A percentile compares a stretch with the other conserved stretches of the same genome.
These are phyloP conservation scores for Kodamaea jinghongensis DNA, from an alignment of 805 yeast species.

Conservation along the genomic window DNA sequence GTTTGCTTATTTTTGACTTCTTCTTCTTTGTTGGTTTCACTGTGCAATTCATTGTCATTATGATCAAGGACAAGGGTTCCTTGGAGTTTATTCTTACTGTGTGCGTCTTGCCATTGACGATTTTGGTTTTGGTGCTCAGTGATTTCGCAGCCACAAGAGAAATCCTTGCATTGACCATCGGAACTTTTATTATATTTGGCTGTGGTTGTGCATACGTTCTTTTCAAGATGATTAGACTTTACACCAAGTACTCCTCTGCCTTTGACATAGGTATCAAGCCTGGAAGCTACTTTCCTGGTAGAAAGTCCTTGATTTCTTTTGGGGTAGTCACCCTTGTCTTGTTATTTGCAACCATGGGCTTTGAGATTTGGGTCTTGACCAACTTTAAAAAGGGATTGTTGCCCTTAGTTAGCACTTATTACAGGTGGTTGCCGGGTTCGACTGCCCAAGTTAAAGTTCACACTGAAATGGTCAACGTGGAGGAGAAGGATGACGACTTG, in stretches of 20 bases:
- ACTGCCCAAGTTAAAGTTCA: background rate
- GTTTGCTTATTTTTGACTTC: constrained; percentile 38
- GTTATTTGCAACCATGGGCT: constrained; percentile 31
- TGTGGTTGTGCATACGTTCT: constrained; percentile 45
- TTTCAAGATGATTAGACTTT: constrained; percentile 46
- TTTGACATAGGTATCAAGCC: constrained; percentile 25
- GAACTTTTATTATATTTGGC: constrained; percentile 29
- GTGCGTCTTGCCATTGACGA: constrained; percentile 43
- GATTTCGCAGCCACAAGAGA: constrained; percentile 39
- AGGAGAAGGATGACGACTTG: constrained; percentile 7
- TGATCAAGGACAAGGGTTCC: constrained; percentile 33
- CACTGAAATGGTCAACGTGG: background rate
- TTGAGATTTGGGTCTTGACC: constrained; percentile 14
- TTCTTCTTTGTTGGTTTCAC: constrained; percentile 52
- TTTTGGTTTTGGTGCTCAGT: constrained; percentile 35
- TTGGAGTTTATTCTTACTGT: constrained; percentile 47
- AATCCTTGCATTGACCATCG: constrained; percentile 20
- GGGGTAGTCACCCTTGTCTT: constrained; percentile 43
- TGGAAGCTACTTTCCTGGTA: constrained; percentile 42
- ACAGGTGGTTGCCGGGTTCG: constrained; percentile 10
- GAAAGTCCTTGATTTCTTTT: constrained; percentile 43
- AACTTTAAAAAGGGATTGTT: constrained; percentile 17
- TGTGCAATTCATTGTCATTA: constrained; percentile 46
- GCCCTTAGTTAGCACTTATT: constrained; percentile 18
- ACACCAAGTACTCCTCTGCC: constrained; percentile 40